Evolutionary conservation across 202 grass and related monocot species (phyloP).

Genomic region (Saccharum hybrid): DNA sequence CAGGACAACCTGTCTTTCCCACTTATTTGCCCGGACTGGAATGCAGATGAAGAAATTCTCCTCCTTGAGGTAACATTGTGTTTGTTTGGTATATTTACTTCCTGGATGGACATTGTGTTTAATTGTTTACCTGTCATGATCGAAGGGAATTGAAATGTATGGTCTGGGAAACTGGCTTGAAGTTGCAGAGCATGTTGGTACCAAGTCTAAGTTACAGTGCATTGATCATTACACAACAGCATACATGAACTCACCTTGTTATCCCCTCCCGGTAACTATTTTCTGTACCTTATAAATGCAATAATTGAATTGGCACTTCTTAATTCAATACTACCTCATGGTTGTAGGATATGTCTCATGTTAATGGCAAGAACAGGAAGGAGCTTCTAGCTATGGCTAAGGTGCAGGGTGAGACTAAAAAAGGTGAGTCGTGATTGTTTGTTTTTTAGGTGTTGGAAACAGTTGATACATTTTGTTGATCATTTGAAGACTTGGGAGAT

Average conservation of each 20-base stretch:
- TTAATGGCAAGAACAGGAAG: slow-evolving; percentile 97
- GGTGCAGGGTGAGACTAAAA: slow-evolving; percentile 92
- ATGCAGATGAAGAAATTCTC: slow-evolving; percentile 99
- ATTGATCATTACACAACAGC: slow-evolving; percentile 95
- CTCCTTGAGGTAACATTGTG: slow-evolving; percentile 75
- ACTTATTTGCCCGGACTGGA: slow-evolving; percentile 95
- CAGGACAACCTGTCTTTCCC: slow-evolving; percentile 97
- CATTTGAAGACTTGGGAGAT: slow-evolving; percentile 8
- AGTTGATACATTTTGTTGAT: slow-evolving; percentile 26
- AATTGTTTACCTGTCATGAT: slow-evolving; percentile 45
- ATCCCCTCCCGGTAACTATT: slow-evolving; percentile 86
- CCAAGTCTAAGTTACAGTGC: slow-evolving; percentile 84
- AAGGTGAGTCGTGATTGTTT: slow-evolving; percentile 57
- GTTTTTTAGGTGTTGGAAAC: slow-evolving; percentile 26
- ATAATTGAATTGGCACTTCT: slow-evolving; percentile 35
- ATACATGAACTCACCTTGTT: slow-evolving; percentile 97
- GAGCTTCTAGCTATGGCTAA: slow-evolving; percentile 99
- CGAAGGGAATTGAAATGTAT: slow-evolving; percentile 99
- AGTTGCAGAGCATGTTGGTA: slow-evolving; percentile 98
- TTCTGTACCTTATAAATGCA: slow-evolving; percentile 29
- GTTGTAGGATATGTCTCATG: slow-evolving; percentile 91
- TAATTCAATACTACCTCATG: slow-evolving; percentile 33
- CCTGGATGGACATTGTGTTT: slow-evolving; percentile 20
- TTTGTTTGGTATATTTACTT: slow-evolving; percentile 43
- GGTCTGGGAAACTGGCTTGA: slow-evolving; percentile 94